Evolutionary conservation across 139 green algal genomes (phyloP), one percentile per base, ranked within the genome.

Genomic region (Asterochloris erici): DNA sequence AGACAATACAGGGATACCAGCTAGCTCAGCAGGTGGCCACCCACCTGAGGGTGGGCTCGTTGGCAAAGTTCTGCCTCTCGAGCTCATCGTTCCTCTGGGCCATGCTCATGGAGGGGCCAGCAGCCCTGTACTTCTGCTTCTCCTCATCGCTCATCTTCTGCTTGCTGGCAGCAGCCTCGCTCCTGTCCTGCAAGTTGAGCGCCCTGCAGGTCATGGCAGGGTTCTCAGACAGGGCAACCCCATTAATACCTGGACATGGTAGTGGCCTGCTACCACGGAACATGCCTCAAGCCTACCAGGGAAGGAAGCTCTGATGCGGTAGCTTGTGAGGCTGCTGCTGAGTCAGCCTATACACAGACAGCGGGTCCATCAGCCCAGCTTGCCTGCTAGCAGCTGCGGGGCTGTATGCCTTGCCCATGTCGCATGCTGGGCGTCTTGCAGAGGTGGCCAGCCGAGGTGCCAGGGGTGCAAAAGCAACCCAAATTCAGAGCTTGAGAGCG

Each of bases 1-100:
- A 54, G 38, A 54, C 38, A 54, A 54, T 54, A 54, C 38, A 54
- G 4, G 38, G 38, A 54, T 54, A 54, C 38, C 38, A 54, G 38
- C 38, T 54, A 54, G 38, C 38, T 54, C 38, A 54, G 38, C 38
- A 10, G 38, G 38, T 54, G 29, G 73, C 12, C 23, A 21, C 47
- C 27, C 12, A 79, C 74, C n/a, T 69, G 28, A 79, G 54, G 38
- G 74, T 79, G 23, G 74, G 28, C 63, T 85, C 78, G 26, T 80
- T 73, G 17, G 54, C 66, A 69, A 92, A 89, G 24, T 82, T 82
- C 68, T 82, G 78, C 10, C 28, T 29, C 78, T 89, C 83, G 24
- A 89, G 15, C 1, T 86, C 77, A 66, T 90, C 87, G 2, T 70
- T 64, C 24, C 69, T 74, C 21, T 82, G 81, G 26, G 78, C 47